phyloP scores from a whole-genome alignment of 805 yeast species.

The Wickerhamiella lipophila region DNA sequence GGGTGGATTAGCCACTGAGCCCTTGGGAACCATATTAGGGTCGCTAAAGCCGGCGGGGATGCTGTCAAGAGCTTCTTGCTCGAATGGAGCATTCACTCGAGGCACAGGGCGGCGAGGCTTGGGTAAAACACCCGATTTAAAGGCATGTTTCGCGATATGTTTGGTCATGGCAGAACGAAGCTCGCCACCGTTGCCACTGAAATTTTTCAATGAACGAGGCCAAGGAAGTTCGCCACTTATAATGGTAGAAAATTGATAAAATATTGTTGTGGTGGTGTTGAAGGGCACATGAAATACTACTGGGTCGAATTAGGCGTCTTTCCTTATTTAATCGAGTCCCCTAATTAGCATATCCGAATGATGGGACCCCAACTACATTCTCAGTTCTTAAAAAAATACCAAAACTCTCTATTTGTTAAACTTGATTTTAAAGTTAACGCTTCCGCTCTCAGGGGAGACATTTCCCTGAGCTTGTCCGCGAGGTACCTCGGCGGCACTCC shows the following conservation, averaged over 20 bases:
- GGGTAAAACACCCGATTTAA: constrained; percentile 75
- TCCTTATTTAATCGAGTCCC: no score
- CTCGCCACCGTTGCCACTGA: constrained; percentile 7
- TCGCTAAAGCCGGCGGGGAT: constrained; percentile 62
- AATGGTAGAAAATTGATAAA: no score
- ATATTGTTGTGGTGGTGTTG: no score
- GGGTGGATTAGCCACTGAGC: constrained; percentile 42
- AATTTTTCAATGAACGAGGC: no score
- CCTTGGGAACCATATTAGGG: constrained; percentile 46
- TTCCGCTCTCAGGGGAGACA: constrained; percentile 36
- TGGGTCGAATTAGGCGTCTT: no score
- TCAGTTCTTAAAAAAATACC: no score
- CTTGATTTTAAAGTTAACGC: constrained; percentile 30
- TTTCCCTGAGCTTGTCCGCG: constrained; percentile 36
- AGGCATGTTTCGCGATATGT: constrained; percentile 36
- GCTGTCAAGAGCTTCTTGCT: constrained; percentile 31
- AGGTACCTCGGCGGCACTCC: constrained; percentile 45
- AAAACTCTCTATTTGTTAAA: no score
- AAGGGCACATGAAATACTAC: no score
- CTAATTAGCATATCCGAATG: no score
- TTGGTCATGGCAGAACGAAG: constrained; percentile 32
- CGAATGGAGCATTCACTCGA: constrained; percentile 33
- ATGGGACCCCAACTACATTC: no score
- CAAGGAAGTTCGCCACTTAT: no score
- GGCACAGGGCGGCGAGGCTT: constrained; percentile 59